Base-by-base conservation (phyloP, 768 basidiomycete species). In the Calocybe indica region DNA sequence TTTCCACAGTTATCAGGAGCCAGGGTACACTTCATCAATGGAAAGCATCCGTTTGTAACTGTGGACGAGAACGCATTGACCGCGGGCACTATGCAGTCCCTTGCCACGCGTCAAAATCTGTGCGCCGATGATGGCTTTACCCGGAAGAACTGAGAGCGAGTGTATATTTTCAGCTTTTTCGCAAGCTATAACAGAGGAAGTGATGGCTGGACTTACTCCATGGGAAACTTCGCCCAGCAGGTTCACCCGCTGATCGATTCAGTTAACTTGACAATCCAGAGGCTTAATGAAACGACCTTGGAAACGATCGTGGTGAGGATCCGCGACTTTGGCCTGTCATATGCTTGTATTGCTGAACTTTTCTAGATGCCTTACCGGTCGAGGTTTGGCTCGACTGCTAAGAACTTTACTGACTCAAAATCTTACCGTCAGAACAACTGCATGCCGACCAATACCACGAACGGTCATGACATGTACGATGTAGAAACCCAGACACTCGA, bases 211-310 rank as follows among this genome's bases (percentile, higher is more conserved):
- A 58, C 62, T n/a, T 75, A 75, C 43, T 55, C 63, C 47, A 65
- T 78, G 70, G 75, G 74, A 29, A 75, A 80, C 48, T 83, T 82
- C 56, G 80, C 79, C 0, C 72, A 74, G 46, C 69, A 74, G 48
- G 65, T 70, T 10, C 76, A 78, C 28, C 80, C 82, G 11, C 61
- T 80, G 9, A 58, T 57, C 28, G 80, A 82, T 53, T 64, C 59
- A 2, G 78, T 74, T 29, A 65, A 66, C 6, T 61, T 82, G 43
- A 75, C 71, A 1, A 62, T 82, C 32, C 68, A 71, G 49, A 71
- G 72, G 10, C 57, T 67, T 38, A 69, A 71, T 45, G 64, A 60
- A 39, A 68, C 55, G 12, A 30, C 37, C 7, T 64, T 62, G 10
- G 74, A 77, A 33, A 76, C 69, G 3, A 60, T 82, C 52, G 69